Conservation (phyloP, 202 grass and related monocot species). For the Bolboschoenoplectus hybrid region DNA sequence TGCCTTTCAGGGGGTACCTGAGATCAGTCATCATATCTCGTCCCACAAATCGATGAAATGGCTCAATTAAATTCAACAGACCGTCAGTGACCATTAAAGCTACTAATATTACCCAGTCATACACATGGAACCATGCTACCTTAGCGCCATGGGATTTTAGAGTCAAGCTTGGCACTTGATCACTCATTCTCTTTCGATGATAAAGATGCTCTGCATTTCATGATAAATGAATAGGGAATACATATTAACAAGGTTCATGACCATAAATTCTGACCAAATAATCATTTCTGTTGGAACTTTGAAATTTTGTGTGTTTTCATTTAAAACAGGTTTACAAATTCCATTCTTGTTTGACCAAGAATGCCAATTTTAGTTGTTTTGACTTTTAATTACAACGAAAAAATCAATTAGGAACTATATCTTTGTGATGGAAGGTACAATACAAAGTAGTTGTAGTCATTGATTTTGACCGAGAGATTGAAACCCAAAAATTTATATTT, state of each 20-base stretch:
- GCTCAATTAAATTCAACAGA: conserved; percentile 85
- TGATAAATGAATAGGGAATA: conserved; percentile 14
- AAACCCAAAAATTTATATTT: neutral
- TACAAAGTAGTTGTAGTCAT: neutral
- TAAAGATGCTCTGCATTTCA: conserved; percentile 26
- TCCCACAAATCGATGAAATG: conserved; percentile 90
- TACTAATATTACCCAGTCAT: conserved; percentile 83
- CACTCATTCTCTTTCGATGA: conserved; percentile 35
- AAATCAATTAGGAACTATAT: neutral
- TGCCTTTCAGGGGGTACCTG: conserved; percentile 81
- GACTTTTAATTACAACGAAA: neutral
- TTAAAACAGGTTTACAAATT: neutral
- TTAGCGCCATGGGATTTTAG: conserved; percentile 68
- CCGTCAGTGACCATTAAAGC: conserved; percentile 59
- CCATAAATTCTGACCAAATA: conserved; percentile 1
- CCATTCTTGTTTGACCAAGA: neutral
- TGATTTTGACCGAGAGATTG: neutral
- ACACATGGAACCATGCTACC: conserved; percentile 66
- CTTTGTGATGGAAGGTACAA: neutral
- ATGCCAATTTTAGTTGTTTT: neutral
- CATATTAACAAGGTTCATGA: conserved; percentile 19
- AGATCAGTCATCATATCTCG: conserved; percentile 86
- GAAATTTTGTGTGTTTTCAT: neutral
- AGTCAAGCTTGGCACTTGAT: conserved; percentile 36
- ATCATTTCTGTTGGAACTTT: conserved; percentile 15